Conservation (phyloP, 176 grass and related monocot species). For the Olyra latifolia region DNA sequence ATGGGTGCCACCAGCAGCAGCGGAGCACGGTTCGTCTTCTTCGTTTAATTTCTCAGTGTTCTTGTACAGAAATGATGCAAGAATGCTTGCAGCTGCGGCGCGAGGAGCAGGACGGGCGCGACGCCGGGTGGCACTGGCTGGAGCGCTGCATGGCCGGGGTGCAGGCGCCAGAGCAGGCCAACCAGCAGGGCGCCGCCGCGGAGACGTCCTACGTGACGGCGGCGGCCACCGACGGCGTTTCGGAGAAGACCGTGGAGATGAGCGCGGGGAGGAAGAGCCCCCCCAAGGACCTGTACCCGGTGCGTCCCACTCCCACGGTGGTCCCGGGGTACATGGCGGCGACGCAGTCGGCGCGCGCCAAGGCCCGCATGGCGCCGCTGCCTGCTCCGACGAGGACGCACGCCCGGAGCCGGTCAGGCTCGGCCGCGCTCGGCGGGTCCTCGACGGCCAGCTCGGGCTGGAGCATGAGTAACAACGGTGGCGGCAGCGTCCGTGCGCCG, state of each 20-base stretch:
- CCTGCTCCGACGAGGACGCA: conserved; percentile 15
- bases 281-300: conserved; percentile 18
- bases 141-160: conserved; percentile 41
- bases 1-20: conserved; percentile 43
- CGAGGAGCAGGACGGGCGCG: conserved; percentile 34
- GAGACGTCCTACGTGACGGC: conserved; percentile 41
- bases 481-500: not conserved
- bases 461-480: conserved; percentile 32
- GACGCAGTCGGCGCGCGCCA: conserved; percentile 73
- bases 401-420: conserved; percentile 8
- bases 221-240: conserved; percentile 41
- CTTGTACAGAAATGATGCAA: not conserved
- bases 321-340: conserved; percentile 83
- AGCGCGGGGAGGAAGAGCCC: conserved; percentile 40
- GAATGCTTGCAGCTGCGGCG: conserved; percentile 23
- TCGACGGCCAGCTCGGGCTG: conserved; percentile 53
- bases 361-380: conserved; percentile 38
- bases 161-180: conserved; percentile 1
- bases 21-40: conserved; percentile 7
- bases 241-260: conserved; percentile 84
- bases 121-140: conserved; percentile 64
- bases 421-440: not conserved
- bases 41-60: not conserved
- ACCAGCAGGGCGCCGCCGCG: not conserved
- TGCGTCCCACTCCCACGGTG: conserved; percentile 12